Conservation (phyloP, 2,329 filamentous ascomycete species). For the Chaetomium globosum region DNA sequence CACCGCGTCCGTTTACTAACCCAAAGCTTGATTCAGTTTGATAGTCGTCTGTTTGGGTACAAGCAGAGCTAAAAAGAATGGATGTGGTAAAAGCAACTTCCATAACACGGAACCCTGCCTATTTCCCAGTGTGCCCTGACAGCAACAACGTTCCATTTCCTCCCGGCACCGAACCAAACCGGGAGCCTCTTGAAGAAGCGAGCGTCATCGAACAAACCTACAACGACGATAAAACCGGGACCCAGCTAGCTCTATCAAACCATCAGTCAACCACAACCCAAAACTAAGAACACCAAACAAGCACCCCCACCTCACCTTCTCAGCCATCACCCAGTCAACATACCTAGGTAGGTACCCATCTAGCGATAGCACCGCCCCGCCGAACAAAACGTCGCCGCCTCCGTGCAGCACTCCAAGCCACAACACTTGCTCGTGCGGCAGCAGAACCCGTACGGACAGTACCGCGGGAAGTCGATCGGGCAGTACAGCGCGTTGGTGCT, state of each 20-base stretch:
- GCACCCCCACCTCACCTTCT: not conserved
- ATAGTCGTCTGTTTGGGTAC: not conserved
- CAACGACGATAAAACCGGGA: not conserved
- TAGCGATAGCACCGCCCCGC: not conserved
- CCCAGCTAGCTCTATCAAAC: not conserved
- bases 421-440: constrained; percentile 9
- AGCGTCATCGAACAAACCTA: not conserved
- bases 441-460: constrained; percentile 8
- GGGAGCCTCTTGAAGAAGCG: too few relatives aligned
- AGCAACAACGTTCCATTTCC: not conserved
- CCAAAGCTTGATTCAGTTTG: not conserved
- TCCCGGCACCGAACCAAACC: too few relatives aligned
- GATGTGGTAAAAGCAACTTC: not conserved
- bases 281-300: not conserved
- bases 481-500: not conserved
- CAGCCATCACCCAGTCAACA: not conserved
- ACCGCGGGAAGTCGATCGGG: constrained; percentile 3
- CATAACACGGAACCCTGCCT: not conserved
- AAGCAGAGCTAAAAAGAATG: not conserved
- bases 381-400: not conserved
- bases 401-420: not conserved
- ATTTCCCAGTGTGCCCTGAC: not conserved
- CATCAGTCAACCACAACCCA: not conserved
- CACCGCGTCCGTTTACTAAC: not conserved
- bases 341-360: not conserved